A percentile compares a stretch with the other conserved stretches of the same genome.
phyloP scores from a whole-genome alignment of 768 basidiomycete genomes.

The Holtermanniella nyarrowii region DNA sequence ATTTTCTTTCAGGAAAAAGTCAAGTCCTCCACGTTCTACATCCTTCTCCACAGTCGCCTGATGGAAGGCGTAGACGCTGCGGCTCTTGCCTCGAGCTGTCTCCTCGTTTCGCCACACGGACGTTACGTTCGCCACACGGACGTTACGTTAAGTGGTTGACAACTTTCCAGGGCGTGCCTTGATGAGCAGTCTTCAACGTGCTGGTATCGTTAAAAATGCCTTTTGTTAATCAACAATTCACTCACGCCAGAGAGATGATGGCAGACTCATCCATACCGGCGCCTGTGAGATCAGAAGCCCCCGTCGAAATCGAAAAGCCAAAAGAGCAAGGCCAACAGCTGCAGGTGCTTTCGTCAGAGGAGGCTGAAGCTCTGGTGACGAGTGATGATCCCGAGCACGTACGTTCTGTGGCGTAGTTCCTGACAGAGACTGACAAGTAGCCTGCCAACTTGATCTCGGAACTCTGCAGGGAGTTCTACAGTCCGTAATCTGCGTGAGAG shows the following conservation, averaged over 20 bases:
- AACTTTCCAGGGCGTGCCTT: too few species aligned
- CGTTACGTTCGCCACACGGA: too few species aligned
- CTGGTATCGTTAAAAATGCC: background rate
- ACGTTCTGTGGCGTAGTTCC: too few species aligned
- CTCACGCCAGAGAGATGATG: background rate
- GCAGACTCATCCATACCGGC: background rate
- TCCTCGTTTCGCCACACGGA: too few species aligned
- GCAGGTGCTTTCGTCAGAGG: conserved; percentile 1
- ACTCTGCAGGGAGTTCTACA: conserved; percentile 72
- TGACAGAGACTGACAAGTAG: conserved; percentile 14
- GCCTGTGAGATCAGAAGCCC: background rate
- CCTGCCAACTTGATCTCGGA: conserved; percentile 87
- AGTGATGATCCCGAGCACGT: conserved; percentile 46
- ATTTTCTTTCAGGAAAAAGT: too few species aligned
- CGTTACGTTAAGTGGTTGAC: too few species aligned
- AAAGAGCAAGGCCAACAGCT: background rate
- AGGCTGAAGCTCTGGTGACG: conserved; percentile 30
- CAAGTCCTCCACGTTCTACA: too few species aligned
- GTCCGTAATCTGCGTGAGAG: conserved; percentile 15
- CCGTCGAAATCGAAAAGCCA: background rate
- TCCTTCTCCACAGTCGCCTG: too few species aligned
- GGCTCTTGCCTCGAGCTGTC: too few species aligned
- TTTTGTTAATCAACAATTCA: background rate
- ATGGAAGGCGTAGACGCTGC: too few species aligned
- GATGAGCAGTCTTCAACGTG: too few species aligned